Base-by-base conservation (phyloP, 768 basidiomycete genomes). In the Glaciozyma antarctica region DNA sequence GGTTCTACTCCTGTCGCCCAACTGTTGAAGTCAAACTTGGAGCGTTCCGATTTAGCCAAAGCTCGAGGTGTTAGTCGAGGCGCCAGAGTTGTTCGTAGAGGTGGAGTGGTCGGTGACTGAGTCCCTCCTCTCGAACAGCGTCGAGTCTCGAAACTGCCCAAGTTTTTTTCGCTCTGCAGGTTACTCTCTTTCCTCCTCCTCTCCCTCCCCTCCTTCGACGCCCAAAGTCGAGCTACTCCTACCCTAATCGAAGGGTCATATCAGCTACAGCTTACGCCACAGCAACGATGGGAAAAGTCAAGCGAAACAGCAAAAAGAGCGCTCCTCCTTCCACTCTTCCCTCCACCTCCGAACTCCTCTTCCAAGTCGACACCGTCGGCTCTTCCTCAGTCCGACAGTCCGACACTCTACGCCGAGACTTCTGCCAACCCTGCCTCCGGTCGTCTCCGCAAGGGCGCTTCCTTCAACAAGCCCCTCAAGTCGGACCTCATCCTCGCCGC, bases 401-500 rank as follows among this genome's bases (percentile, higher is more conserved):
- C n/a, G n/a, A 60, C 34, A 32, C 45, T 16, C 70, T 71, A 47
- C 58, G 58, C 44, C 22, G 26, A 53, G n/a, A 21, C 15, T 28
- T 34, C 41, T 9, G 10, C 65, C 21, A 52, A 68, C 60, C 62
- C 65, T 51, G 52, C 54, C 13, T 54, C 66, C 2, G 70, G 52
- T 7, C 49, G 60, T 0, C 67, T 68, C 21, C 62, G 66, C 52
- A 63, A 60, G 53, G 70, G 70, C 8, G 49, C 61, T 28, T 52
- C 60, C 19, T 65, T 71, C 64, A 67, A 71, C 52, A 69, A 70
- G 59, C 68, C 69, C 5, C 54, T 73, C 24, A 65, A 69, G 21
- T 62, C 60, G 22, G 63, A 67, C 30, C 60, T 68, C 32, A 73
- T 73, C 60, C 70, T 73, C 64, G 70, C 72, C 12, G 54, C 63